Evolutionary conservation across 306 rosid genomes (phyloP).

Genomic region (Dalbergia oliveri): DNA sequence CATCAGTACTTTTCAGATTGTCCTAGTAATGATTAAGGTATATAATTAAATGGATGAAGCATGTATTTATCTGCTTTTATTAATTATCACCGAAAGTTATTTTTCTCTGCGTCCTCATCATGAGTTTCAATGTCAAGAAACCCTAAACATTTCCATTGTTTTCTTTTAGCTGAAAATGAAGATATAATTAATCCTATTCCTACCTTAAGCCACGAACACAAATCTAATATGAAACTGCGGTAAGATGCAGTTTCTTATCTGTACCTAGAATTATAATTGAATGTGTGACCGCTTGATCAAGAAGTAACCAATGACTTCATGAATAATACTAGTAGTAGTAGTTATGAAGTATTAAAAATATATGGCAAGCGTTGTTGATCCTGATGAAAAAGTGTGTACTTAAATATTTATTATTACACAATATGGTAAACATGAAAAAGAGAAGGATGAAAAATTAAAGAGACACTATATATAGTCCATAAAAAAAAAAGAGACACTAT

Average conservation of each 20-base stretch:
- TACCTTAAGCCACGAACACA: neutral
- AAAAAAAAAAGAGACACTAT: too few species aligned
- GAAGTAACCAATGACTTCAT: neutral
- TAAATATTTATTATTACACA: too few species aligned
- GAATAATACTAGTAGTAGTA: neutral
- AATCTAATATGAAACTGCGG: too few species aligned
- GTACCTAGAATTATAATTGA: neutral
- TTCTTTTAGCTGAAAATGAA: neutral
- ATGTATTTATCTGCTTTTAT: neutral
- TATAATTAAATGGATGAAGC: slow-evolving; percentile 35
- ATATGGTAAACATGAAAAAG: too few species aligned
- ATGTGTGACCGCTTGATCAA: neutral
- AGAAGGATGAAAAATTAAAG: neutral
- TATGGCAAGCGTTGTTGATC: neutral
- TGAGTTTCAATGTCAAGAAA: neutral
- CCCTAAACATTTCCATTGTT: slow-evolving; percentile 1
- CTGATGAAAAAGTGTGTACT: neutral
- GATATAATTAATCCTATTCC: neutral
- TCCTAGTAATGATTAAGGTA: slow-evolving; percentile 4
- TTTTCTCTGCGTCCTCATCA: neutral
- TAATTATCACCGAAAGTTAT: neutral
- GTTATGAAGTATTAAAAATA: neutral
- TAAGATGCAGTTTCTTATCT: neutral
- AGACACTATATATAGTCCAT: too few species aligned
- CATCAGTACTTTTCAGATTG: neutral